phyloP scores from a whole-genome alignment of 352 stramenopile species.

The Globisporangium cystogenes region DNA sequence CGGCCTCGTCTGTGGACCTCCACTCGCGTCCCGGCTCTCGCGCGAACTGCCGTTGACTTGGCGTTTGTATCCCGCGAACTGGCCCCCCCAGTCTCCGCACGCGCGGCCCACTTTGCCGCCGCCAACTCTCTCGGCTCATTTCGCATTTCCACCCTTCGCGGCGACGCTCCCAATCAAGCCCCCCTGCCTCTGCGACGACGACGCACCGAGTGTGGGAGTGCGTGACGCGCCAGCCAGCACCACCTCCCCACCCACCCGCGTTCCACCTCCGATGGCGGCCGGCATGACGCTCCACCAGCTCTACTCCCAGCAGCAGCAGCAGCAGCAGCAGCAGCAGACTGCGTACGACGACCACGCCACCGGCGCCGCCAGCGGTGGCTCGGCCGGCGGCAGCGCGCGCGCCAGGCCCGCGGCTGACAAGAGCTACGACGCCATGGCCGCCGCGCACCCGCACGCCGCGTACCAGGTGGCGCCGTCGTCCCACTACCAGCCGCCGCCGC shows the following conservation, averaged over 20 bases:
- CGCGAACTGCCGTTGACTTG: neutral
- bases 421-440: slow-evolving; percentile 9
- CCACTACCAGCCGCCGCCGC: slow-evolving; percentile 23
- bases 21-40: neutral
- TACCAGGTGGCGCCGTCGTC: slow-evolving; percentile 21
- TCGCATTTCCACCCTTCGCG: slow-evolving; percentile 24
- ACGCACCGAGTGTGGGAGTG: slow-evolving; percentile 17
- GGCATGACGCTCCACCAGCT: slow-evolving; percentile 76
- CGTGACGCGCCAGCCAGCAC: too few relatives aligned
- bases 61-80: neutral
- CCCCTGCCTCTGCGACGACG: too few relatives aligned
- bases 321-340: slow-evolving; percentile 15
- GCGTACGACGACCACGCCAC: slow-evolving; percentile 19
- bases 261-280: slow-evolving; percentile 45
- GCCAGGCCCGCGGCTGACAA: slow-evolving; percentile 7
- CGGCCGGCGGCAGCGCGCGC: neutral
- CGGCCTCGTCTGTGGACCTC: too few relatives aligned
- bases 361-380: neutral
- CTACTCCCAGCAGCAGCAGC: slow-evolving; percentile 27
- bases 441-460: slow-evolving; percentile 10
- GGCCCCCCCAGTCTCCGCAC: neutral
- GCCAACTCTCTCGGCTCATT: slow-evolving; percentile 18
- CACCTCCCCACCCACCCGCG: too few relatives aligned
- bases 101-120: neutral
- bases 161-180: neutral